A percentile compares a stretch with the other conserved stretches of the same genome.
These are phyloP conservation scores for Tetrapisispora phaffii DNA, from an alignment of 805 yeast species.

Conservation along the genomic window DNA sequence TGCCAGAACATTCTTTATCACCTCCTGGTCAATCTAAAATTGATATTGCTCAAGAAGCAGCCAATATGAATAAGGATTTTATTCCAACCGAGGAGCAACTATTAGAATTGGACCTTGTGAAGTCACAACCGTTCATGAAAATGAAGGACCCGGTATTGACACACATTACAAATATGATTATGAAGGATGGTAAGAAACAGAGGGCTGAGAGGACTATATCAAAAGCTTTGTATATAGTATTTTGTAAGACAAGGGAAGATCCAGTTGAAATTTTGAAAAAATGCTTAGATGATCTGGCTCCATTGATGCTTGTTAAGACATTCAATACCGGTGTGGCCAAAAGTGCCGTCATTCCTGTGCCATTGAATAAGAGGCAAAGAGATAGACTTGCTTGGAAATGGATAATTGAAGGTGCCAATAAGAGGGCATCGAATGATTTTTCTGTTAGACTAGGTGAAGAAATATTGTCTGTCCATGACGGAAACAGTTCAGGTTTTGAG, in stretches of 20 bases:
- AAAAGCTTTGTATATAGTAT: slow-evolving; percentile 65
- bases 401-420: slow-evolving; percentile 78
- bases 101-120: slow-evolving; percentile 42
- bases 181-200: slow-evolving; percentile 86
- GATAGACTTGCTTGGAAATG: slow-evolving; percentile 79
- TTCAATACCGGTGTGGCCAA: slow-evolving; percentile 82
- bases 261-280: slow-evolving; percentile 70
- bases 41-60: slow-evolving; percentile 26
- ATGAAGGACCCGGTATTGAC: slow-evolving; percentile 61
- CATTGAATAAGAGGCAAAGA: slow-evolving; percentile 74
- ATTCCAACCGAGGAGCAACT: slow-evolving; percentile 59
- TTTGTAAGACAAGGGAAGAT: slow-evolving; percentile 54
- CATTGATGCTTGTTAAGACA: slow-evolving; percentile 68
- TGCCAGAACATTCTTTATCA: slow-evolving; percentile 34
- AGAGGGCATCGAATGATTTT: slow-evolving; percentile 70
- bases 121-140: slow-evolving; percentile 47
- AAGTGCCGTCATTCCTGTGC: slow-evolving; percentile 69
- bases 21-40: slow-evolving; percentile 33
- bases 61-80: slow-evolving; percentile 26
- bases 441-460: slow-evolving; percentile 89
- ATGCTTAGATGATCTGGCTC: slow-evolving; percentile 73
- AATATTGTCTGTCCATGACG: slow-evolving; percentile 63
- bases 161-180: slow-evolving; percentile 73
- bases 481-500: slow-evolving; percentile 75
- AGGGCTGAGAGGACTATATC: slow-evolving; percentile 64